Conservation (phyloP, 169 alveolate species). For the Babesia ovis region DNA sequence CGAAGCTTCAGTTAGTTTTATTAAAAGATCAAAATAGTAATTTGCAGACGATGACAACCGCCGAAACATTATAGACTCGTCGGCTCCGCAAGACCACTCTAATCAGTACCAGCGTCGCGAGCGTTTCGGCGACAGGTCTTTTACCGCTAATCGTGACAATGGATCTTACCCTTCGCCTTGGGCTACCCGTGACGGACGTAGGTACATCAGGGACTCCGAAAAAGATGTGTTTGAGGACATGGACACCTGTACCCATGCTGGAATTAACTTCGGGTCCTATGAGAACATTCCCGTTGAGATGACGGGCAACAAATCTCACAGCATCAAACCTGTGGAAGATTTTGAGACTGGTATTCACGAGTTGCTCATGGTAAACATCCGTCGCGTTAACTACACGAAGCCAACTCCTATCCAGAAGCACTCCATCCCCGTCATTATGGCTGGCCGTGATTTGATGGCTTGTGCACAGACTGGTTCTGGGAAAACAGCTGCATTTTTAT, state of each 20-base stretch:
- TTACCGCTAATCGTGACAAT: not conserved
- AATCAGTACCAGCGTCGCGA: conserved; percentile 44
- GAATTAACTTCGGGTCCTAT: conserved; percentile 84
- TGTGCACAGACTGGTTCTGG: conserved; percentile 99
- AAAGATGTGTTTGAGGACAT: conserved; percentile 76
- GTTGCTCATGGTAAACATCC: conserved; percentile 72
- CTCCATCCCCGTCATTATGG: conserved; percentile 90
- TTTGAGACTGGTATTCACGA: conserved; percentile 76
- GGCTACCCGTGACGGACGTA: conserved; percentile 82
- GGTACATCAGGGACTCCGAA: conserved; percentile 80
- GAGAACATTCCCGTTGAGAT: conserved; percentile 87
- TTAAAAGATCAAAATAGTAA: no score
- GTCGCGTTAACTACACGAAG: conserved; percentile 83
- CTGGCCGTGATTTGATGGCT: conserved; percentile 93
- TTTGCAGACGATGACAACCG: conserved; percentile 31
- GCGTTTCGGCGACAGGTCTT: conserved; percentile 14
- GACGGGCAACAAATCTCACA: conserved; percentile 76
- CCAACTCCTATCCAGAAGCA: conserved; percentile 96
- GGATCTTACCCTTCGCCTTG: conserved; percentile 70
- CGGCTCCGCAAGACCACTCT: conserved; percentile 11
- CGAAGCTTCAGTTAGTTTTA: conserved; percentile 14
- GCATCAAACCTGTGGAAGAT: conserved; percentile 75
- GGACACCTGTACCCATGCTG: conserved; percentile 78
- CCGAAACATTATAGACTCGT: conserved; percentile 12
- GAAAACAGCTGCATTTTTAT: conserved; percentile 96